Conservation (phyloP, 495 filamentous ascomycete genomes). For the Oleoguttula mirabilis region DNA sequence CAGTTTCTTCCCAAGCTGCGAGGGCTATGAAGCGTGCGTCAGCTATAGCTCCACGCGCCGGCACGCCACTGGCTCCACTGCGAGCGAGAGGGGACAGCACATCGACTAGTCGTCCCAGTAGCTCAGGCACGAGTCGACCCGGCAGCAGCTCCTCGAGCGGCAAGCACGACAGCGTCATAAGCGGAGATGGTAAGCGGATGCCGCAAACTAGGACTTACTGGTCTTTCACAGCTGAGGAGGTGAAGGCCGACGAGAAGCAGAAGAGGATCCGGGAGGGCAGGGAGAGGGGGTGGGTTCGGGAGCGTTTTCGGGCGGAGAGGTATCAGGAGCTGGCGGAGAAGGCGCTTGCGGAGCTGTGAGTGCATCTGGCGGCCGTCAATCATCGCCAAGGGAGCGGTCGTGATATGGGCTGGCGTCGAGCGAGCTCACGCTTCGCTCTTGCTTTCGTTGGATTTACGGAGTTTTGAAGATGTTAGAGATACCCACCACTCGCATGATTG, state of each 20-base stretch:
- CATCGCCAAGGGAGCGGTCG: no score
- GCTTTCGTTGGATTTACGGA: no score
- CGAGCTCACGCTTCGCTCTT: no score
- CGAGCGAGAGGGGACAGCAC: neutral
- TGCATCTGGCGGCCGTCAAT: no score
- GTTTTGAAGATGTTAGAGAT: no score
- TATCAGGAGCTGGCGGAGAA: conserved; percentile 13
- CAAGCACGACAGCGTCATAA: conserved; percentile 2
- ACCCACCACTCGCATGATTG: no score
- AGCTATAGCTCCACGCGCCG: neutral
- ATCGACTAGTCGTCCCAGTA: no score
- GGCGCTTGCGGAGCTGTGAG: conserved; percentile 17
- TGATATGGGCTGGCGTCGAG: no score
- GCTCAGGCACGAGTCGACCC: neutral
- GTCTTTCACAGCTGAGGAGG: conserved; percentile 4
- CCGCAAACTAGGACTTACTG: conserved; percentile 1
- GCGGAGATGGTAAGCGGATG: neutral
- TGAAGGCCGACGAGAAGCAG: neutral
- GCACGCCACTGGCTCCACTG: conserved; percentile 2
- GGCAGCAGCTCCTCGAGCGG: neutral
- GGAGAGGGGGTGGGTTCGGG: conserved; percentile 12
- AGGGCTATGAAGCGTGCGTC: neutral
- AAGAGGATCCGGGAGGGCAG: conserved; percentile 11
- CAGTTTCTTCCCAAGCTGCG: conserved; percentile 3
- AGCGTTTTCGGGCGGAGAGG: conserved; percentile 14